Base-by-base conservation (phyloP, 208 protist species). In the Trypanosoma cruzi region DNA sequence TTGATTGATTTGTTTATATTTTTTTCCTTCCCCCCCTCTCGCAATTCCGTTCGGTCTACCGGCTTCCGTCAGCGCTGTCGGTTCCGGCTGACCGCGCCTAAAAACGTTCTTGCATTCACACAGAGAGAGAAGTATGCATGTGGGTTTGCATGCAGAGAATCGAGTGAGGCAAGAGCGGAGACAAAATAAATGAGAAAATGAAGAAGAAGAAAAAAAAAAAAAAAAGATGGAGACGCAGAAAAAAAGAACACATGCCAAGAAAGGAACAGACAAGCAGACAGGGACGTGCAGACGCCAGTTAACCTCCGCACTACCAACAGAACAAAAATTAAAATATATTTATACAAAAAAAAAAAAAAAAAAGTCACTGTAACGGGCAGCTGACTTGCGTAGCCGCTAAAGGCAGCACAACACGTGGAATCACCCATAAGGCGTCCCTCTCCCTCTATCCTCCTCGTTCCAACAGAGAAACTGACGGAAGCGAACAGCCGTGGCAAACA, bases 281-380 rank as follows among this genome's bases (percentile, higher is more conserved):
- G n/a, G 48, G 16, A 28, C 16, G 24, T n/a, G 48, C 48, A 26
- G 48, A 11, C 2, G n/a, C n/a, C n/a, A n/a, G n/a, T n/a, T n/a
- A n/a, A n/a, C n/a, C n/a, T n/a, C n/a, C n/a, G n/a, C n/a, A n/a
- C n/a, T n/a, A n/a, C 32, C 20, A 6, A 22, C n/a, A 6, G 20
- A 37, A 29, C 14, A 28, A 32, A 48, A 52, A 49, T 70, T 62
- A 49, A 56, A 36, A 34, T 5, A 28, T 31, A 78, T 29, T 52
- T 36, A 78, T 24, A 72, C 1, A 40, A 7, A 55, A 73, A 52
- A 48, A 50, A 70, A 37, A 40, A 28, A 40, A 48, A 68, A 74
- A 78, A 64, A 62, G 10, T 16, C 24, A 55, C 31, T 68, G 36
- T 60, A 50, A 63, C 24, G 20, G 13, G 29, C 42, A 10, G 31